Percentiles rank a stretch among this genome's conserved stretches.
These are phyloP conservation scores for Botrytis tulipae DNA, from an alignment of 2,329 filamentous ascomycete species.

Conservation along the genomic window DNA sequence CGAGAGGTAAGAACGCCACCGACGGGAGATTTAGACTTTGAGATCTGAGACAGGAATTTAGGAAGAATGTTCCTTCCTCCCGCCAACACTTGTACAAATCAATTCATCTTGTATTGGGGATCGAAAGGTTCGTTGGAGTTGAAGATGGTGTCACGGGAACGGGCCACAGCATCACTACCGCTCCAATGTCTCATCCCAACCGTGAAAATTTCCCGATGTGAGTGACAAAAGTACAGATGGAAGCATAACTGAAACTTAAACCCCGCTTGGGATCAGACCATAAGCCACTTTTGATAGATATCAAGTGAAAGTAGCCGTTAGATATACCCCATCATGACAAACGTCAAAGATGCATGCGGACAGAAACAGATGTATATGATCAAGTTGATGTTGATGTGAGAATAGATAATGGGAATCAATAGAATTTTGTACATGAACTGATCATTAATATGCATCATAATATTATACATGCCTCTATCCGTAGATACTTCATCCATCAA, in stretches of 20 bases:
- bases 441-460: slow-evolving; percentile 16
- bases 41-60: slow-evolving; percentile 17
- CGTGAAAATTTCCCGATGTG: slow-evolving; percentile 16
- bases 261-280: slow-evolving; percentile 18
- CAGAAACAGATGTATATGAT: slow-evolving; percentile 13
- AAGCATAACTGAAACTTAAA: slow-evolving; percentile 13
- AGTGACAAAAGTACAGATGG: slow-evolving; percentile 5
- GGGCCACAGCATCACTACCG: slow-evolving; percentile 18
- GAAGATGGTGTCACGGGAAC: slow-evolving; percentile 11
- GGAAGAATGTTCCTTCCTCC: slow-evolving; percentile 20
- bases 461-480: slow-evolving; percentile 18
- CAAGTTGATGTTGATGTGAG: neutral
- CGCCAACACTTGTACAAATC: neutral
- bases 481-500: slow-evolving; percentile 40
- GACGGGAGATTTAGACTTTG: slow-evolving; percentile 13
- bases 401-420: neutral
- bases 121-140: neutral
- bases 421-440: neutral
- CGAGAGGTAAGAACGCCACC: slow-evolving; percentile 18
- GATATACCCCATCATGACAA: slow-evolving; percentile 13
- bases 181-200: slow-evolving; percentile 21
- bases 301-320: slow-evolving; percentile 12
- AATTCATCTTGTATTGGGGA: neutral
- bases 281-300: slow-evolving; percentile 10
- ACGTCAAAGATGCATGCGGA: slow-evolving; percentile 17